Evolutionary conservation across 495 filamentous ascomycete genomes (phyloP).

Genomic region (Tetracladium setigerum): DNA sequence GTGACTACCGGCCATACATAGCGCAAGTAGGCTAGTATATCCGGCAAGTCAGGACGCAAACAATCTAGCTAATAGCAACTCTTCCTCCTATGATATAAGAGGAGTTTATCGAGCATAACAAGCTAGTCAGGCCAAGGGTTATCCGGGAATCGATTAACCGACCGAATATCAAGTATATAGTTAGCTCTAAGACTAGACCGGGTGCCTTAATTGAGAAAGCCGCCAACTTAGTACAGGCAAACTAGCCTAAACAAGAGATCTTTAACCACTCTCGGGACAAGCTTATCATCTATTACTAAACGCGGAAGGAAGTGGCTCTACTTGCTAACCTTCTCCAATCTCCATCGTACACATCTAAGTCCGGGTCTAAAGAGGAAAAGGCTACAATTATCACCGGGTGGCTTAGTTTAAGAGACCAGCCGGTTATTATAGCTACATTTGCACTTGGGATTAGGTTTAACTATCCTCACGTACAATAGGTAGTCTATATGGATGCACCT

Average conservation of each 20-base stretch:
- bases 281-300: neutral
- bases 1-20: neutral
- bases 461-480: too few species aligned
- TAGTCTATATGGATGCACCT: too few species aligned
- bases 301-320: too few species aligned
- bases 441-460: too few species aligned
- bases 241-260: neutral
- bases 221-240: neutral
- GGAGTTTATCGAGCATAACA: neutral
- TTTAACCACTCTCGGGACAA: neutral
- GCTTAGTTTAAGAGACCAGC: too few species aligned
- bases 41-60: conserved; percentile 1
- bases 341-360: too few species aligned
- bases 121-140: neutral
- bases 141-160: neutral
- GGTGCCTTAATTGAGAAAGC: neutral
- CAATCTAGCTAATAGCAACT: neutral
- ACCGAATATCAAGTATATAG: neutral
- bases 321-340: too few species aligned
- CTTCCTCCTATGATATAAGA: neutral
- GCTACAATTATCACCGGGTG: too few species aligned
- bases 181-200: neutral
- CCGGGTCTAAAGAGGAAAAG: too few species aligned
- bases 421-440: too few species aligned
- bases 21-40: neutral